Evolutionary conservation across 306 rosid species (phyloP).

Genomic region (Lupinus albus): DNA sequence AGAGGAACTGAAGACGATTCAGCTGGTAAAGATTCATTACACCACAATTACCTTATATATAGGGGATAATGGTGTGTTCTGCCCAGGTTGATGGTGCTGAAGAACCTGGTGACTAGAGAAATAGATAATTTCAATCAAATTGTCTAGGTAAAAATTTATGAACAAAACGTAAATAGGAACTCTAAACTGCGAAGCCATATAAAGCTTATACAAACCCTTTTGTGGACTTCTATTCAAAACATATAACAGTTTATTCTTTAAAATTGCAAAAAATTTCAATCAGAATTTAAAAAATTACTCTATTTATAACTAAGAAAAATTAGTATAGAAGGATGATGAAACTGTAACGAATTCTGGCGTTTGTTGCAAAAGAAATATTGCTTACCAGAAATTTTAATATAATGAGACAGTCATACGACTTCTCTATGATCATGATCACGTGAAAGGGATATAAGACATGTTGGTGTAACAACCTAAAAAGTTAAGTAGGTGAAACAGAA

Average conservation of each 20-base stretch:
- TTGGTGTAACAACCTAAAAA: conserved; percentile 25
- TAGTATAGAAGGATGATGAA: conserved; percentile 12
- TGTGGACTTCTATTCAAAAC: conserved; percentile 17
- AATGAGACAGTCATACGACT: conserved; percentile 20
- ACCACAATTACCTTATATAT: conserved; percentile 72
- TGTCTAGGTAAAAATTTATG: conserved; percentile 29
- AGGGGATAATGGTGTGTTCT: conserved; percentile 71
- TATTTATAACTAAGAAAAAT: conserved; percentile 7
- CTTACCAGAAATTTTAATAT: conserved; percentile 13
- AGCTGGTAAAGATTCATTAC: conserved; percentile 30
- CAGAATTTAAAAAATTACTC: conserved; percentile 3
- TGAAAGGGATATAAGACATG: neutral
- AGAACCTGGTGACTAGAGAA: conserved; percentile 79
- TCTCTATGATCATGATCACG: conserved; percentile 13
- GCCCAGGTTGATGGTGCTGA: conserved; percentile 65
- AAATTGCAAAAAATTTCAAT: conserved; percentile 17
- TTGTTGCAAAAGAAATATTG: conserved; percentile 16
- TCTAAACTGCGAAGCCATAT: conserved; percentile 14
- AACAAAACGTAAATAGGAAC: conserved; percentile 32
- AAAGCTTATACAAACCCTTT: conserved; percentile 21
- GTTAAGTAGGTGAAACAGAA: conserved; percentile 25
- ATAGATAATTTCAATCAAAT: conserved; percentile 44
- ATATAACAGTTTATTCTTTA: conserved; percentile 7
- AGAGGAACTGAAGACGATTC: conserved; percentile 25
- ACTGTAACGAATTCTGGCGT: conserved; percentile 26